Conservation (phyloP, 331 rosid genomes). For the Stylosanthes scabra region DNA sequence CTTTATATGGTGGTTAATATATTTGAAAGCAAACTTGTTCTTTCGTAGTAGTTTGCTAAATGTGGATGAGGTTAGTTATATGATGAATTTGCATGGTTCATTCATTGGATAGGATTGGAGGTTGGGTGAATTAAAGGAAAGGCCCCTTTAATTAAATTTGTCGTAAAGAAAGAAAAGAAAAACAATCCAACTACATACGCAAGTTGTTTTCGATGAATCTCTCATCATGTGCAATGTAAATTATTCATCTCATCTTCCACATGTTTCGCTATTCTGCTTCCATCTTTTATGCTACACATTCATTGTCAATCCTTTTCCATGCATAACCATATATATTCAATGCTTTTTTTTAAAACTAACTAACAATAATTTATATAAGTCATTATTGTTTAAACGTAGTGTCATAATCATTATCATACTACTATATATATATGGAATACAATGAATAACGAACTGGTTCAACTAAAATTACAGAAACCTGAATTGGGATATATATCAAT, state of each 20-base stretch:
- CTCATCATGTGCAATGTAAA: constrained; percentile 2
- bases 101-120: constrained; percentile 16
- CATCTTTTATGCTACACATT: constrained; percentile 20
- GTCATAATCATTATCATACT: neutral
- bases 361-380: neutral
- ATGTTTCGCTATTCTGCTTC: constrained; percentile 33
- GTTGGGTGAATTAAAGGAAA: neutral
- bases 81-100: neutral
- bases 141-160: no score
- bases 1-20: neutral
- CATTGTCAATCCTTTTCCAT: constrained; percentile 21
- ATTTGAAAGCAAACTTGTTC: constrained; percentile 9
- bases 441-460: neutral
- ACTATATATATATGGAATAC: neutral
- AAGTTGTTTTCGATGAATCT: constrained; percentile 4
- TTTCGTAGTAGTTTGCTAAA: constrained; percentile 38
- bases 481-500: neutral
- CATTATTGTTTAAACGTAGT: no score
- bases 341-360: neutral
- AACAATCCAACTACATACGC: constrained; percentile 4
- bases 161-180: neutral
- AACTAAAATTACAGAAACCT: neutral
- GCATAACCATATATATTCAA: neutral
- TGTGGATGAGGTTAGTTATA: constrained; percentile 37
- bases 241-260: constrained; percentile 2